phyloP scores from a whole-genome alignment of 148 eudicot genomes.

The Vaccinium vitisidaea region DNA sequence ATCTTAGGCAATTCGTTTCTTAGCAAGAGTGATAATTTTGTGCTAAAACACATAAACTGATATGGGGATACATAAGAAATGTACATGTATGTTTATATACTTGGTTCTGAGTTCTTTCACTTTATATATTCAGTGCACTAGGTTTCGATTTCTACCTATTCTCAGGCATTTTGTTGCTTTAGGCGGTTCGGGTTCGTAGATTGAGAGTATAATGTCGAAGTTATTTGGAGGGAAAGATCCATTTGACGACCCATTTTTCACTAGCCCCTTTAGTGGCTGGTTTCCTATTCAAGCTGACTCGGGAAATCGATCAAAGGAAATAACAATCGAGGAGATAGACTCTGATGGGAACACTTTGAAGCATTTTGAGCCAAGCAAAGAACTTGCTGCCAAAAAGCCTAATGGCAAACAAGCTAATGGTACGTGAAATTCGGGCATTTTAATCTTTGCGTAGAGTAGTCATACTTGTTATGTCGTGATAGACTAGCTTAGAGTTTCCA shows the following conservation, averaged over 20 bases:
- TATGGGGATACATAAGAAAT: background rate
- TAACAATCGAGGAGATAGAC: constrained; percentile 39
- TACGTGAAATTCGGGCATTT: constrained; percentile 10
- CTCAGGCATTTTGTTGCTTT: background rate
- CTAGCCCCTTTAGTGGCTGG: constrained; percentile 54
- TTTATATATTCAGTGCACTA: background rate
- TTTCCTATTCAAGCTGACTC: constrained; percentile 17
- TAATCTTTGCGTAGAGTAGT: background rate
- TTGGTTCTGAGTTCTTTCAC: background rate
- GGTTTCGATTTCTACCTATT: background rate
- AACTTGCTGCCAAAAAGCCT: constrained; percentile 24
- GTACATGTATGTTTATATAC: background rate
- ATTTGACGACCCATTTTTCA: constrained; percentile 88
- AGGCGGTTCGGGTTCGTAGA: constrained; percentile 45
- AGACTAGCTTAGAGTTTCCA: background rate
- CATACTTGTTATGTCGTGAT: background rate
- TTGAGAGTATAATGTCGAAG: constrained; percentile 42
- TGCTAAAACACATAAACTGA: background rate
- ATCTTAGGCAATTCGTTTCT: background rate
- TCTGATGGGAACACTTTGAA: constrained; percentile 33
- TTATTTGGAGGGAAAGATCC: constrained; percentile 84
- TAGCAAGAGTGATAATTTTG: background rate
- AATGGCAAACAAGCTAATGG: constrained; percentile 10
- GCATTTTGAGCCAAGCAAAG: constrained; percentile 21
- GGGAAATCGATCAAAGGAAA: constrained; percentile 24